A percentile compares a stretch with the other conserved stretches of the same genome.
Conservation (phyloP, 371 early-diverging fungal genomes). For the Rhizopus delemar region DNA sequence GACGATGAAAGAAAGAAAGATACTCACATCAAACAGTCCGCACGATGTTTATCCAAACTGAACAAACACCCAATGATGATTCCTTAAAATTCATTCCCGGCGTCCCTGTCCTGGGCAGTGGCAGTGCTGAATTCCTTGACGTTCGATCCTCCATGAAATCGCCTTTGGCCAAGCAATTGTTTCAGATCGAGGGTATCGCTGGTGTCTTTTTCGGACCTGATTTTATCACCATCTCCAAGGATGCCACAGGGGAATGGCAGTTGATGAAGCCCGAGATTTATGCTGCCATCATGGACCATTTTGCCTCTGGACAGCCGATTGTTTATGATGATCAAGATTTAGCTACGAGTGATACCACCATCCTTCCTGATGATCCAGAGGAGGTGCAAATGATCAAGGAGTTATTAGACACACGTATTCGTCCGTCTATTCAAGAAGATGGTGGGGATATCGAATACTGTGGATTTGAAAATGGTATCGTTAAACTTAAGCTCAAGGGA, state of each 20-base stretch:
- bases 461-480: conserved; percentile 86
- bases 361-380: conserved; percentile 82
- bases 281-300: conserved; percentile 93
- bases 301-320: conserved; percentile 81
- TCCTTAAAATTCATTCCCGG: conserved; percentile 94
- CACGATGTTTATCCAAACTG: conserved; percentile 95
- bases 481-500: conserved; percentile 91
- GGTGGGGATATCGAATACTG: conserved; percentile 97
- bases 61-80: conserved; percentile 91
- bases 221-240: conserved; percentile 92
- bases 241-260: conserved; percentile 84
- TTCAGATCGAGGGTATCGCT: conserved; percentile 86
- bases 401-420: conserved; percentile 90
- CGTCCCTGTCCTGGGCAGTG: conserved; percentile 65
- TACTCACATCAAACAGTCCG: conserved; percentile 45
- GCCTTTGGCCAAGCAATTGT: conserved; percentile 86
- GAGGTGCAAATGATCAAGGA: conserved; percentile 97
- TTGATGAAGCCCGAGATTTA: conserved; percentile 95
- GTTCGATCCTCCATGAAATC: conserved; percentile 78
- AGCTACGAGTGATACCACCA: conserved; percentile 67
- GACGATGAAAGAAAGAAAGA: neutral
- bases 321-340: conserved; percentile 56
- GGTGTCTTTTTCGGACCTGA: conserved; percentile 91
- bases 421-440: conserved; percentile 96
- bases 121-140: conserved; percentile 79